Conservation (phyloP, 306 rosid genomes). For the Prunus dulcis region DNA sequence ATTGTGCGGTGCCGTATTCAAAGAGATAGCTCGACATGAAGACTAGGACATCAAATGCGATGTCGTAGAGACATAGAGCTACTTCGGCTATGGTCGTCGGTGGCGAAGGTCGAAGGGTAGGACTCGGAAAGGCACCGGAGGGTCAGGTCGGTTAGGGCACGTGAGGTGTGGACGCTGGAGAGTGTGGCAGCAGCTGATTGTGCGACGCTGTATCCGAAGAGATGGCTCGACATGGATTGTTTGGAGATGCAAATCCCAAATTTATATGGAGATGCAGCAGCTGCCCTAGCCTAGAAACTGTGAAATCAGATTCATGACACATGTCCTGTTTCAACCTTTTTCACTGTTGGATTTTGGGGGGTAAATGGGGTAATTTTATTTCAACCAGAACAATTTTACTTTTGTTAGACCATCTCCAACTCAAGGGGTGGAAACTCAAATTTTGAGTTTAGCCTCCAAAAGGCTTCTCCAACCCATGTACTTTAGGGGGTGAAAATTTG, state of each 20-base stretch:
- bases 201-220: constrained; percentile 33
- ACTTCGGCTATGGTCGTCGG: background rate
- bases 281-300: background rate
- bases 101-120: constrained; percentile 2
- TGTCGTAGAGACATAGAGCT: constrained; percentile 22
- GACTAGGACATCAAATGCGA: constrained; percentile 48
- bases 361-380: no score
- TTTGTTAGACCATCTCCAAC: no score
- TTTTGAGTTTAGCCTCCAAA: no score
- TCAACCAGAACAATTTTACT: no score
- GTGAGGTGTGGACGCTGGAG: constrained; percentile 9
- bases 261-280: background rate
- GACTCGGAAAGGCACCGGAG: constrained; percentile 21
- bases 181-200: constrained; percentile 21
- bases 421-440: no score
- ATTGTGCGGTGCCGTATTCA: constrained; percentile 30
- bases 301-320: background rate
- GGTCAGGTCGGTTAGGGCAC: constrained; percentile 12
- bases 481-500: no score
- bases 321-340: background rate
- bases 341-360: no score
- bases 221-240: constrained; percentile 25
- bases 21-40: constrained; percentile 33
- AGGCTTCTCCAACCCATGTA: no score
- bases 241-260: background rate